Percentiles rank a stretch among this genome's conserved stretches.
phyloP scores from a whole-genome alignment of 2,329 filamentous ascomycete genomes.

The Aspergillus brasiliensis region DNA sequence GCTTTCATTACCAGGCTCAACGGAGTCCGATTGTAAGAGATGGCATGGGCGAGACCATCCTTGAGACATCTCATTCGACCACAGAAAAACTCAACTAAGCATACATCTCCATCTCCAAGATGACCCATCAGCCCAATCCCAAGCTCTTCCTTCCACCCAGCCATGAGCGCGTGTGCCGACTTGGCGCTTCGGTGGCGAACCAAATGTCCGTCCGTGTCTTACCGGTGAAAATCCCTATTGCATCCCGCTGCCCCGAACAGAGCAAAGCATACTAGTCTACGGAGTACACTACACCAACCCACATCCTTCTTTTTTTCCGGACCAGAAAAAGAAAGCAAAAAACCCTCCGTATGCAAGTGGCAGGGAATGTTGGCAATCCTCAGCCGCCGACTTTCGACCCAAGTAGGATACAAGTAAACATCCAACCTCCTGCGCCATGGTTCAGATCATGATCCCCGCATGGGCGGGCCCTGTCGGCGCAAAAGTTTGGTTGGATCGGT shows the following conservation, averaged over 20 bases:
- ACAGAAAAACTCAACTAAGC: neutral
- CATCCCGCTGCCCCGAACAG: neutral
- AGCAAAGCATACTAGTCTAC: no score
- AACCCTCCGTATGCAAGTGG: neutral
- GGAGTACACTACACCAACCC: no score
- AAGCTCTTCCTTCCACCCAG: neutral
- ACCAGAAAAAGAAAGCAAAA: neutral
- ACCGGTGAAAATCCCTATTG: neutral
- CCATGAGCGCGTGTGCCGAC: neutral
- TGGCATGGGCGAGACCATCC: neutral
- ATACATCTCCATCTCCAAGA: neutral
- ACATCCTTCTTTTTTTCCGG: no score
- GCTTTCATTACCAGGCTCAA: neutral
- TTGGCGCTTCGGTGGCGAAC: constrained; percentile 10
- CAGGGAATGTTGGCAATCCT: neutral
- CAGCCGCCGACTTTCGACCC: neutral
- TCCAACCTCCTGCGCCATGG: constrained; percentile 7
- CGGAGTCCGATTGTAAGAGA: neutral
- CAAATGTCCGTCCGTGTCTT: neutral
- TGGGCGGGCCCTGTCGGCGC: constrained; percentile 1
- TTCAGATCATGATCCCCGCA: constrained; percentile 2
- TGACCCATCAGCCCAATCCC: neutral
- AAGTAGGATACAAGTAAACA: neutral
- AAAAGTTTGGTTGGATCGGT: neutral
- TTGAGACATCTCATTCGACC: neutral